Evolutionary conservation across 1,284 basidiomycete species (phyloP), one percentile per base, ranked within the genome.

Genomic region (Austroboletus niveus): DNA sequence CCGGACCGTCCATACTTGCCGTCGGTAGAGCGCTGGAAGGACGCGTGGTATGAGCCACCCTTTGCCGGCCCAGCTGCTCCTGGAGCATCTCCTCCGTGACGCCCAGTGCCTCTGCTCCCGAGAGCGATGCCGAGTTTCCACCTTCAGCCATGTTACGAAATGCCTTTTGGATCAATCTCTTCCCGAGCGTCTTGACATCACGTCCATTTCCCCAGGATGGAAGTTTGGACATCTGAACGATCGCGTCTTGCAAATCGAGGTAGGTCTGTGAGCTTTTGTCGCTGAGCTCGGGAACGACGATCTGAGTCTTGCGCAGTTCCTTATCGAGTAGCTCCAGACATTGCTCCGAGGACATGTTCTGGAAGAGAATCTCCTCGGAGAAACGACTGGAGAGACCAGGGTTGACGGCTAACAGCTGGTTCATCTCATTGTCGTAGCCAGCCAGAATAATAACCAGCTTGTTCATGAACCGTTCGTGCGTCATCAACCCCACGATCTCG

Each of bases 381-480:
- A 86, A 85, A 8, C 84, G 79, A 65, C 84, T 85, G 6, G 81
- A 75, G 11, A 86, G 69, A 0, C 84, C 84, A 7, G 75, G 69
- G 57, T 86, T 85, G 53, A 81, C 74, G 0, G 69, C 56, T 54
- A 85, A 61, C 9, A 85, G 72, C 12, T 68, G 51, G 55, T 85
- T 82, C 72, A 85, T 85, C 42, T 87, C 80, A 8, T 78, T 60
- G 54, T 85, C 81, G 57, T 86, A 86, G 0, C 84, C 84, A 20
- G 84, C 84, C 9, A 86, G 73, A 48, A 86, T 78, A 59, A 85
- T 79, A 39, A 86, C 70, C 24, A 86, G 63, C 61, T 82, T 84
- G 15, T 71, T 69, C 55, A 72, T 72, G 70, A 75, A 85, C 27
- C 62, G 69, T 20, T 80, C 75, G 44, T 82, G 68, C 0, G 83